phyloP scores from a whole-genome alignment of 163 green algal genomes.

The Scenedesmus sp. region DNA sequence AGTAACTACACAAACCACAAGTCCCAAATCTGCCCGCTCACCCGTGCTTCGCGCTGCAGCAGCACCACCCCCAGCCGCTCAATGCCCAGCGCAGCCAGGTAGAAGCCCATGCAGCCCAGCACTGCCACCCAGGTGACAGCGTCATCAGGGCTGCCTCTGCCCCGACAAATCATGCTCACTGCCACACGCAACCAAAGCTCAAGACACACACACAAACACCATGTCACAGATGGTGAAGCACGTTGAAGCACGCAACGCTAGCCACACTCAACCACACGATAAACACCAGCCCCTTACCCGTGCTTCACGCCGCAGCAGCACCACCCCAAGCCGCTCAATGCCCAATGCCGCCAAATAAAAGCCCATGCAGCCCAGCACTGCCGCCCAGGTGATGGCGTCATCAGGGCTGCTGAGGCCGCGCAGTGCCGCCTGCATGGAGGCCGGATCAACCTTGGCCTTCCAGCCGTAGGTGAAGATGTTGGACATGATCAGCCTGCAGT shows the following conservation, averaged over 20 bases:
- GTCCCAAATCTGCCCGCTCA: background rate
- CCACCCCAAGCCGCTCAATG: conserved; percentile 65
- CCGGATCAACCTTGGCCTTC: conserved; percentile 36
- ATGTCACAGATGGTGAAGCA: background rate
- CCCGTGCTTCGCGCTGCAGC: conserved; percentile 50
- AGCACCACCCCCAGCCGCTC: conserved; percentile 57
- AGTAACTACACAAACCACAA: background rate
- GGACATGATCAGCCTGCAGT: conserved; percentile 36
- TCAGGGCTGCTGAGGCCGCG: conserved; percentile 60
- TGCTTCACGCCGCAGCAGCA: conserved; percentile 46
- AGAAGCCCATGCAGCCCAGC: conserved; percentile 31
- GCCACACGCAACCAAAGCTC: background rate
- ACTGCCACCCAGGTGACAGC: background rate
- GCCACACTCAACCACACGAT: background rate
- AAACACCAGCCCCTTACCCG: conserved; percentile 30
- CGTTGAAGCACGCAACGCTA: no score
- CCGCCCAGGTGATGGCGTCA: conserved; percentile 41
- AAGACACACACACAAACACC: background rate
- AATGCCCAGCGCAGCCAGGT: conserved; percentile 56
- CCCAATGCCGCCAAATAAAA: conserved; percentile 53
- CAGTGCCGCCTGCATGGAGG: conserved; percentile 12
- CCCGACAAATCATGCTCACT: background rate
- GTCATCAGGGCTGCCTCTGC: background rate
- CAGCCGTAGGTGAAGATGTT: conserved; percentile 44
- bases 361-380: conserved; percentile 21